Percentiles rank a stretch among this genome's conserved stretches.
Evolutionary conservation across 1,284 basidiomycete genomes (phyloP).

Genomic region (Apiotrichum laibachii): DNA sequence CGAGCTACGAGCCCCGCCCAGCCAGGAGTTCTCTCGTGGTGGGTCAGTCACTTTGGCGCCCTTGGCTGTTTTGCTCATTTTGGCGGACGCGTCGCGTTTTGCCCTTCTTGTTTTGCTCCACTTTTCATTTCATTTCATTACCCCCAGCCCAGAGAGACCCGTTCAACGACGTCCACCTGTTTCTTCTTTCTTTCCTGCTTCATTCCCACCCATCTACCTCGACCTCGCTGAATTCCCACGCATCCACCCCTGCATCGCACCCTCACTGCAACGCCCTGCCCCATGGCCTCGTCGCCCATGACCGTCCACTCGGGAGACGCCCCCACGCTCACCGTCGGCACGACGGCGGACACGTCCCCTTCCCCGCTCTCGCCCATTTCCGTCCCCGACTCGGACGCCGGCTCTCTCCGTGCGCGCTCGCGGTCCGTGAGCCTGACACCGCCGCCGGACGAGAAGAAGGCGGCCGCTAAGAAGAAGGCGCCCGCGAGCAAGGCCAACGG

Average conservation of each 20-base stretch:
- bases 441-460: background rate
- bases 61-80: no score
- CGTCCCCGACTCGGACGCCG: background rate
- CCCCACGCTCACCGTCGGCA: slow-evolving; percentile 7
- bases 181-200: background rate
- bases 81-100: background rate
- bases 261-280: background rate
- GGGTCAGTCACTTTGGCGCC: no score
- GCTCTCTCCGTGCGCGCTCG: background rate
- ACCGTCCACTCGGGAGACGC: slow-evolving; percentile 8
- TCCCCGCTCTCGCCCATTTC: background rate
- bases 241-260: background rate
- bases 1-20: no score
- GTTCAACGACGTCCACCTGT: no score
- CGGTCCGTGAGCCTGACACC: background rate
- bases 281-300: slow-evolving; percentile 12
- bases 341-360: slow-evolving; percentile 4
- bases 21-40: no score
- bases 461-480: slow-evolving; percentile 1
- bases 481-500: slow-evolving; percentile 3
- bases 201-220: background rate
- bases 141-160: no score
- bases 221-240: background rate
- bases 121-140: background rate
- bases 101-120: slow-evolving; percentile 2